phyloP scores from a whole-genome alignment of 768 basidiomycete species.

The Gautieria morchelliformis region DNA sequence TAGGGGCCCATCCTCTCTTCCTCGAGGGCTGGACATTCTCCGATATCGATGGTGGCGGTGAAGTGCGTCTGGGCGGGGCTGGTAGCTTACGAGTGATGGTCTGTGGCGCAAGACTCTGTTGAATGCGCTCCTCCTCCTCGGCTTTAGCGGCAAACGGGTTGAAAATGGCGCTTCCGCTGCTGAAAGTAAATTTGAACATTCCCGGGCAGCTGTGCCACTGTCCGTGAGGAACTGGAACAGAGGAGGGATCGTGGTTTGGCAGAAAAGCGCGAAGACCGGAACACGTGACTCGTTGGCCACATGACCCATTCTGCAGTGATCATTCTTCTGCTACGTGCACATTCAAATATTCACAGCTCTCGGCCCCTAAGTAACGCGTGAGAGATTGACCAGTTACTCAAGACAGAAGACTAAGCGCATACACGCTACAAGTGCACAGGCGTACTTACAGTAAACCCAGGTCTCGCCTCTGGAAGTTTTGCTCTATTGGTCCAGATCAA shows the following conservation, averaged over 20 bases:
- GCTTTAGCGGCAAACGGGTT: constrained; percentile 4
- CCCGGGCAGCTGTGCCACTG: not conserved
- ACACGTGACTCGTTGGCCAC: not conserved
- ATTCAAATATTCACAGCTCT: too few relatives aligned
- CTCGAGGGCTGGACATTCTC: constrained; percentile 29
- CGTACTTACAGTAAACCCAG: too few relatives aligned
- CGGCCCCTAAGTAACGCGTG: too few relatives aligned
- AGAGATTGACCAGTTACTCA: too few relatives aligned
- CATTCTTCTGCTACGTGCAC: too few relatives aligned
- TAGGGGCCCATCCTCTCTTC: constrained; percentile 70
- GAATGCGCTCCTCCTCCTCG: not conserved
- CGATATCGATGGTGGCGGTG: constrained; percentile 13
- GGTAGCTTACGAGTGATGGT: not conserved
- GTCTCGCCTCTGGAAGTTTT: too few relatives aligned
- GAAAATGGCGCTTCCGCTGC: not conserved
- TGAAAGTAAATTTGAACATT: constrained; percentile 10
- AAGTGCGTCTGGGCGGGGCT: constrained; percentile 14
- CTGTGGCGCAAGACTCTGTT: not conserved
- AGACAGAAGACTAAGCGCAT: too few relatives aligned
- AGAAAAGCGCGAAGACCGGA: not conserved
- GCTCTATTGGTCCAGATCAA: too few relatives aligned
- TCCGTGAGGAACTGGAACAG: not conserved
- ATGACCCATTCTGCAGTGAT: not conserved
- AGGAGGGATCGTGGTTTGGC: not conserved
- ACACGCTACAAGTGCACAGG: too few relatives aligned